These are phyloP conservation scores for Coemansia sp. DNA, from an alignment of 192 early-diverging fungal species.

Conservation along the genomic window DNA sequence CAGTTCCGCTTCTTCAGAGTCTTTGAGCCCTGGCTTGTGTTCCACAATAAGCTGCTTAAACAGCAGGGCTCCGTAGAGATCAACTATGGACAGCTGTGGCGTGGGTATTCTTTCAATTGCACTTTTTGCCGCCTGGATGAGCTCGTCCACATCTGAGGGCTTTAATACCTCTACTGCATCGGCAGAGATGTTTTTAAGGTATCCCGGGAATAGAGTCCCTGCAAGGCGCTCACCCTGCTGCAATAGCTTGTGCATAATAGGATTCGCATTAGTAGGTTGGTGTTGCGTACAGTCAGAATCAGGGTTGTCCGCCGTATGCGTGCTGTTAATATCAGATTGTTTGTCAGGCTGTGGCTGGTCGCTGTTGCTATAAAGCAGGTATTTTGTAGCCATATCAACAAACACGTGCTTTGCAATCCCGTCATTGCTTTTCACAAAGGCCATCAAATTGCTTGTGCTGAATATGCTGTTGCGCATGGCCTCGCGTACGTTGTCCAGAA, in stretches of 20 bases:
- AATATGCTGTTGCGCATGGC: slow-evolving; percentile 66
- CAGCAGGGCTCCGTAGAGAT: slow-evolving; percentile 53
- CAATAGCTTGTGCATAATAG: background rate
- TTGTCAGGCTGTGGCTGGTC: background rate
- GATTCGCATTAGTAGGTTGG: background rate
- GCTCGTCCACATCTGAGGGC: slow-evolving; percentile 28
- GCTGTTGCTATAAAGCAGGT: slow-evolving; percentile 20
- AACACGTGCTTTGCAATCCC: slow-evolving; percentile 46
- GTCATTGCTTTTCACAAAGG: slow-evolving; percentile 36
- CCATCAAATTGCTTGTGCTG: slow-evolving; percentile 33
- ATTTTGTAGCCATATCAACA: slow-evolving; percentile 46
- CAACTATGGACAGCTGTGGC: slow-evolving; percentile 51
- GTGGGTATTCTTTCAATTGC: slow-evolving; percentile 24
- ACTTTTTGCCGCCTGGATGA: slow-evolving; percentile 17
- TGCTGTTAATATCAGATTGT: background rate
- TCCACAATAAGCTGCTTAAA: slow-evolving; percentile 50
- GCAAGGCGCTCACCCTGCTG: slow-evolving; percentile 6
- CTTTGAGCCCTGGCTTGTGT: slow-evolving; percentile 7
- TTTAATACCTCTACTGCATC: background rate
- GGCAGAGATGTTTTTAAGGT: background rate
- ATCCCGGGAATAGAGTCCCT: slow-evolving; percentile 14
- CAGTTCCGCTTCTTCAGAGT: slow-evolving; percentile 14
- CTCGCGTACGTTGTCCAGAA: slow-evolving; percentile 57
- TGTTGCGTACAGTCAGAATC: background rate
- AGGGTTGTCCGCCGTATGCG: background rate